Conservation (phyloP, 208 protist genomes). For the Leishmania arabica region DNA sequence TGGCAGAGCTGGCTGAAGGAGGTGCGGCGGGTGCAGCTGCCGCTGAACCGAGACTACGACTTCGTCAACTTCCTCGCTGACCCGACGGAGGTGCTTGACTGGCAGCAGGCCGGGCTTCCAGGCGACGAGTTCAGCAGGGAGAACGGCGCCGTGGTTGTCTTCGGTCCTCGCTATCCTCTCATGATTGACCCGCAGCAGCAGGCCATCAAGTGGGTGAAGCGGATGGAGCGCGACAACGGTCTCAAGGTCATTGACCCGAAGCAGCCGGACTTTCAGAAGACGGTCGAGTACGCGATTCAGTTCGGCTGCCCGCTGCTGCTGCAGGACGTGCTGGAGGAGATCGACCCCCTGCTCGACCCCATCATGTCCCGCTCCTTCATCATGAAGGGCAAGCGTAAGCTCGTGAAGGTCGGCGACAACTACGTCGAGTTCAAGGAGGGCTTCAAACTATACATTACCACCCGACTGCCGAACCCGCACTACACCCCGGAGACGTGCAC, state of each 20-base stretch:
- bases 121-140: conserved; percentile 96
- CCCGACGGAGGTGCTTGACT: conserved; percentile 96
- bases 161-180: conserved; percentile 96
- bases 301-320: conserved; percentile 97
- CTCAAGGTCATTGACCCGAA: conserved; percentile 96
- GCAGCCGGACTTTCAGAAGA: conserved; percentile 95
- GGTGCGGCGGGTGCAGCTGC: conserved; percentile 81
- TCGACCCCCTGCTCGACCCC: conserved; percentile 97
- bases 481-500: conserved; percentile 98
- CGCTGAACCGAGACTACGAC: conserved; percentile 86
- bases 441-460: conserved; percentile 99
- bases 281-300: conserved; percentile 97
- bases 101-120: conserved; percentile 97
- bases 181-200: conserved; percentile 99
- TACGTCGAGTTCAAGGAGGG: conserved; percentile 97
- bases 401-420: conserved; percentile 98
- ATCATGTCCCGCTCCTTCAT: conserved; percentile 96
- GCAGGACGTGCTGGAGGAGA: conserved; percentile 97
- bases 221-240: conserved; percentile 93
- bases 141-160: conserved; percentile 98
- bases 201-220: conserved; percentile 99
- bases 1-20: conserved; percentile 94
- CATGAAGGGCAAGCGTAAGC: conserved; percentile 87
- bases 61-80: conserved; percentile 96
- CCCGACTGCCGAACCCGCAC: conserved; percentile 97